Conservation (phyloP, 1,284 basidiomycete species). For the Rhodotorula sp. region DNA sequence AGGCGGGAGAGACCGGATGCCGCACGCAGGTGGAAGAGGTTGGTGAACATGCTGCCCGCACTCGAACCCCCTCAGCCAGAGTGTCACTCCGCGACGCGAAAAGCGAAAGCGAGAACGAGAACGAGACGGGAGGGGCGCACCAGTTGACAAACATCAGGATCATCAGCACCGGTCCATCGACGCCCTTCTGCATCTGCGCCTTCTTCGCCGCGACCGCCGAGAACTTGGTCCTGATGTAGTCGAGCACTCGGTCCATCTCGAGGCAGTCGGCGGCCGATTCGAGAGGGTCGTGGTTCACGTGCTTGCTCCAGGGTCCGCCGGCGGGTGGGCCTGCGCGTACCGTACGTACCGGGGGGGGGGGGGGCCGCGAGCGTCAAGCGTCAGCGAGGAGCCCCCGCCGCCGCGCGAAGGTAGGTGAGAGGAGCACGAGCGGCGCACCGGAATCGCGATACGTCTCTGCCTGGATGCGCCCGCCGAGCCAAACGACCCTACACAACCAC, state of each 20-base stretch:
- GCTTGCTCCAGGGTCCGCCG: conserved; percentile 35
- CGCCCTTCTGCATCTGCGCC: conserved; percentile 8
- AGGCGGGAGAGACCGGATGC: conserved; percentile 20
- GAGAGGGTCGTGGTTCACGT: conserved; percentile 19
- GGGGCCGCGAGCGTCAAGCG: too few species aligned
- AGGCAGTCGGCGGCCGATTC: conserved; percentile 10
- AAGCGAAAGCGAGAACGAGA: too few species aligned
- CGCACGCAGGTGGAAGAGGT: conserved; percentile 34
- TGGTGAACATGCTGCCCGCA: conserved; percentile 26
- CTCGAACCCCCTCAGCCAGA: background rate
- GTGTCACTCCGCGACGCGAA: too few species aligned
- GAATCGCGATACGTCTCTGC: conserved; percentile 31
- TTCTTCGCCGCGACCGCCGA: conserved; percentile 7
- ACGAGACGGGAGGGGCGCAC: conserved; percentile 19
- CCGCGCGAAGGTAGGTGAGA: too few species aligned
- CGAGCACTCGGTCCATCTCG: conserved; percentile 34
- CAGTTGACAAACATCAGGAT: conserved; percentile 34
- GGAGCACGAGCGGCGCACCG: conserved; percentile 5
- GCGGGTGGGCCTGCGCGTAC: conserved; percentile 21
- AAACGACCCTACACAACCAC: conserved; percentile 32
- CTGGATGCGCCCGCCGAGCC: conserved; percentile 36
- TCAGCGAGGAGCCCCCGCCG: too few species aligned
- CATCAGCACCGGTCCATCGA: conserved; percentile 24
- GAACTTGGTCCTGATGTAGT: conserved; percentile 22
- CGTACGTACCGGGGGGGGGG: too few species aligned